These are phyloP conservation scores for Colletotrichum truncatum DNA, from an alignment of 2,329 filamentous ascomycete species.

Conservation along the genomic window DNA sequence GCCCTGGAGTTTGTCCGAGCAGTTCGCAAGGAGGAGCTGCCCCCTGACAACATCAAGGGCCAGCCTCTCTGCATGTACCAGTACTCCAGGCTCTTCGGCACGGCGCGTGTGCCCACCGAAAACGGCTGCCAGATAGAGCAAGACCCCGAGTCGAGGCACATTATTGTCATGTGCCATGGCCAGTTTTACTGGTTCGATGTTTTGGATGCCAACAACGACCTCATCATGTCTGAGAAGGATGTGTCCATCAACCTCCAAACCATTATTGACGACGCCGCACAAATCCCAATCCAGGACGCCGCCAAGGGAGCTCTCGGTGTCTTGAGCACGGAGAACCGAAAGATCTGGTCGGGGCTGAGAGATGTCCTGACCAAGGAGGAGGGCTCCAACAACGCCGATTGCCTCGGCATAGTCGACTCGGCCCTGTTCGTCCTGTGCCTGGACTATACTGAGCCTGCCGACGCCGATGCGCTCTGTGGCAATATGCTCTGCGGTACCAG, in stretches of 20 bases:
- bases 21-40: slow-evolving; percentile 90
- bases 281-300: slow-evolving; percentile 91
- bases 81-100: slow-evolving; percentile 94
- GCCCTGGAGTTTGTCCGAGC: slow-evolving; percentile 92
- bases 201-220: slow-evolving; percentile 89
- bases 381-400: slow-evolving; percentile 94
- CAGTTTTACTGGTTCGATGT: slow-evolving; percentile 99
- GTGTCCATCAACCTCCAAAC: slow-evolving; percentile 90
- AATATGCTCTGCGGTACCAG: slow-evolving; percentile 99
- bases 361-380: slow-evolving; percentile 88
- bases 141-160: slow-evolving; percentile 90
- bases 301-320: slow-evolving; percentile 96
- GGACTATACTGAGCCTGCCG: slow-evolving; percentile 88
- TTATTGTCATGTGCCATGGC: slow-evolving; percentile 92
- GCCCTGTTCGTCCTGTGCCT: slow-evolving; percentile 92
- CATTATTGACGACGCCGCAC: slow-evolving; percentile 88
- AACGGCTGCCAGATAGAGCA: slow-evolving; percentile 96
- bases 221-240: slow-evolving; percentile 98
- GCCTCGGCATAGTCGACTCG: slow-evolving; percentile 93
- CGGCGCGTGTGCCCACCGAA: slow-evolving; percentile 91
- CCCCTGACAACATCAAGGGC: slow-evolving; percentile 85
- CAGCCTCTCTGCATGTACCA: slow-evolving; percentile 97
- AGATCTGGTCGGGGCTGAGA: slow-evolving; percentile 91
- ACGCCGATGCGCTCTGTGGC: slow-evolving; percentile 86
- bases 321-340: slow-evolving; percentile 94